phyloP scores from a whole-genome alignment of 768 basidiomycete species.

The Hemileccinum impolitum region DNA sequence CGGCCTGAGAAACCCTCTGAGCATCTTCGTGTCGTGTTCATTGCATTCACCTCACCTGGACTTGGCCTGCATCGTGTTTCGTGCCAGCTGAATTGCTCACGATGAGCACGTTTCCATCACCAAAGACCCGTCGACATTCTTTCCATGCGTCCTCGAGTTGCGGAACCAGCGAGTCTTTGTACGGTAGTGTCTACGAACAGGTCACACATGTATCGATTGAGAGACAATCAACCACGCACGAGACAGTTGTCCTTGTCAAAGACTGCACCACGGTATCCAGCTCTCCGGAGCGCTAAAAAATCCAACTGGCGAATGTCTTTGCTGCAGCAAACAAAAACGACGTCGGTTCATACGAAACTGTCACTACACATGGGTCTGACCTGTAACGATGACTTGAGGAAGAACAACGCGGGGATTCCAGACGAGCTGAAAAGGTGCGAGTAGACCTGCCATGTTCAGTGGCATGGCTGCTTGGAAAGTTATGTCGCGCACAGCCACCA shows the following conservation, averaged over 20 bases:
- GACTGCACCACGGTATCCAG: slow-evolving; percentile 86
- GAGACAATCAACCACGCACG: slow-evolving; percentile 40
- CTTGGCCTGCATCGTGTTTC: slow-evolving; percentile 64
- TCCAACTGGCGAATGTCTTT: slow-evolving; percentile 84
- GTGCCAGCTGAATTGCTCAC: slow-evolving; percentile 96
- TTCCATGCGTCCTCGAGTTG: slow-evolving; percentile 75
- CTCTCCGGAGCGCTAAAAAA: slow-evolving; percentile 63
- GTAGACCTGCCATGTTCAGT: slow-evolving; percentile 66
- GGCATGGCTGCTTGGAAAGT: slow-evolving; percentile 41
- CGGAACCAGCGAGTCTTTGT: slow-evolving; percentile 72
- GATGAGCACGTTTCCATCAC: slow-evolving; percentile 75
- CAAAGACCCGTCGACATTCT: slow-evolving; percentile 69
- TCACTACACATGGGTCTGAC: slow-evolving; percentile 35
- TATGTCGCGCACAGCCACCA: not conserved
- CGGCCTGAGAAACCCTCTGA: slow-evolving; percentile 53
- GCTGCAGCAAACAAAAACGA: slow-evolving; percentile 35
- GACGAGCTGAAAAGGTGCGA: slow-evolving; percentile 69
- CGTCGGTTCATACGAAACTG: slow-evolving; percentile 6
- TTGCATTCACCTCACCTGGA: slow-evolving; percentile 58
- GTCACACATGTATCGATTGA: not conserved
- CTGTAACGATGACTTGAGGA: slow-evolving; percentile 64
- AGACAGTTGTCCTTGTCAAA: slow-evolving; percentile 99
- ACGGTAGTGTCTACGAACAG: slow-evolving; percentile 66
- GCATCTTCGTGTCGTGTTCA: not conserved
- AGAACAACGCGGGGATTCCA: slow-evolving; percentile 64